A percentile compares a stretch with the other conserved stretches of the same genome.
Conservation (phyloP, 2,329 filamentous ascomycete species). For the Aspergillus sp. region DNA sequence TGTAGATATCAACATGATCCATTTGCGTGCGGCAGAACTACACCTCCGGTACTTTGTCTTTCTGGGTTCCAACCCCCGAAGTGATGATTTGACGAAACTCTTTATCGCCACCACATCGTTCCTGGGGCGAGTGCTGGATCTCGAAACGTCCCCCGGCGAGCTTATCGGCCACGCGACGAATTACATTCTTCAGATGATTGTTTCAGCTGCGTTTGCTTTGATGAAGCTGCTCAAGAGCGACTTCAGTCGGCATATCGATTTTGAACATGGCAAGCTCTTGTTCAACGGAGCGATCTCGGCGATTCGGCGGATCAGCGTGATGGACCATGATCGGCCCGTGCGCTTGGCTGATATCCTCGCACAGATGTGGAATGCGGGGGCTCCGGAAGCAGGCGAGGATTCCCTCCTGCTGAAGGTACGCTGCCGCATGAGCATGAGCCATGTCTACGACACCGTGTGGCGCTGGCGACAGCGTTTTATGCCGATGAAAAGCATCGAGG, state of each 20-base stretch:
- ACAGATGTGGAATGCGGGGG: slow-evolving; percentile 60
- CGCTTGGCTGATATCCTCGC: slow-evolving; percentile 63
- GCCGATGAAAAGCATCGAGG: slow-evolving; percentile 58
- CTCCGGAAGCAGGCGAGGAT: slow-evolving; percentile 34
- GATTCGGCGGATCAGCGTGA: slow-evolving; percentile 59
- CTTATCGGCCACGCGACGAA: slow-evolving; percentile 55
- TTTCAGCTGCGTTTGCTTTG: slow-evolving; percentile 62
- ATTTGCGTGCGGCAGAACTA: slow-evolving; percentile 45
- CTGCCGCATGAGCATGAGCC: slow-evolving; percentile 64
- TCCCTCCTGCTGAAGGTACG: slow-evolving; percentile 60
- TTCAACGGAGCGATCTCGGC: slow-evolving; percentile 59
- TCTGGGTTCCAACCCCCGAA: slow-evolving; percentile 43
- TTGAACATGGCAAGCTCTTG: slow-evolving; percentile 53
- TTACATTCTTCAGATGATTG: slow-evolving; percentile 65
- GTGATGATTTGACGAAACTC: slow-evolving; percentile 44
- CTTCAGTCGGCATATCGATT: slow-evolving; percentile 56
- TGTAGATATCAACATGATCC: slow-evolving; percentile 45
- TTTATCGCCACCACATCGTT: slow-evolving; percentile 47
- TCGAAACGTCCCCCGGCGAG: slow-evolving; percentile 45
- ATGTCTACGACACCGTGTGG: slow-evolving; percentile 66
- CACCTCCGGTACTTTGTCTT: slow-evolving; percentile 49
- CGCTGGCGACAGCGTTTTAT: slow-evolving; percentile 65
- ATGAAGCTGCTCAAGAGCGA: slow-evolving; percentile 65
- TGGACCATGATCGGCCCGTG: slow-evolving; percentile 62
- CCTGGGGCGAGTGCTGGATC: slow-evolving; percentile 44